Evolutionary conservation across 805 yeast species (phyloP).

Genomic region (Saccharomycopsis vini): DNA sequence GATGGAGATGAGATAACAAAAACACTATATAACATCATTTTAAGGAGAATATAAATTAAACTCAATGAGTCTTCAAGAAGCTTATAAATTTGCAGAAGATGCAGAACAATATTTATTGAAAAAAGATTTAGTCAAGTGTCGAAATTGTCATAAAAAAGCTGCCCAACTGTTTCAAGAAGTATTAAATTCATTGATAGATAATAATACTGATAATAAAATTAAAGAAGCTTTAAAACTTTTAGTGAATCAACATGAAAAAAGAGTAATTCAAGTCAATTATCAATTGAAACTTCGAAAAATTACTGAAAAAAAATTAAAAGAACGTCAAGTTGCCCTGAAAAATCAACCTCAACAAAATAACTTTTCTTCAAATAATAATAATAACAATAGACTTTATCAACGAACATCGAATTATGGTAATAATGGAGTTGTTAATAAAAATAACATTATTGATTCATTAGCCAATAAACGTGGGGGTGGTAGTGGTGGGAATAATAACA

Average conservation of each 20-base stretch:
- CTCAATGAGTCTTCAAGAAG: conserved; percentile 10
- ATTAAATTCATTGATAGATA: background rate
- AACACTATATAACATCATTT: no score
- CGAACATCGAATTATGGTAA: background rate
- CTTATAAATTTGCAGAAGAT: conserved; percentile 7
- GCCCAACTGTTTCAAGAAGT: background rate
- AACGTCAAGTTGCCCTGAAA: background rate
- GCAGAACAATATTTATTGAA: conserved; percentile 3
- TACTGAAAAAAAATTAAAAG: background rate
- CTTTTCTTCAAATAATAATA: no score
- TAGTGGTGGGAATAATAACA: background rate
- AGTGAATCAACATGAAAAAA: conserved; percentile 6
- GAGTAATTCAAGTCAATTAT: conserved; percentile 3
- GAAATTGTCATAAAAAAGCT: conserved; percentile 3
- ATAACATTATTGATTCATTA: conserved; percentile 5
- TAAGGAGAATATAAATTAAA: no score
- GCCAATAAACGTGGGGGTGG: conserved; percentile 4
- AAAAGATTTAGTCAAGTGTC: conserved; percentile 2
- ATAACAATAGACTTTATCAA: no score
- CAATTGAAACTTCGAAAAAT: background rate
- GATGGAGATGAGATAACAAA: no score
- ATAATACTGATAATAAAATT: conserved; percentile 3
- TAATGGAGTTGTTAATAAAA: background rate
- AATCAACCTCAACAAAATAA: background rate
- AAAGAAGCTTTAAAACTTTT: conserved; percentile 7